A percentile compares a stretch with the other conserved stretches of the same genome.
Evolutionary conservation across 331 rosid species (phyloP).

Genomic region (Rosa hybrid): DNA sequence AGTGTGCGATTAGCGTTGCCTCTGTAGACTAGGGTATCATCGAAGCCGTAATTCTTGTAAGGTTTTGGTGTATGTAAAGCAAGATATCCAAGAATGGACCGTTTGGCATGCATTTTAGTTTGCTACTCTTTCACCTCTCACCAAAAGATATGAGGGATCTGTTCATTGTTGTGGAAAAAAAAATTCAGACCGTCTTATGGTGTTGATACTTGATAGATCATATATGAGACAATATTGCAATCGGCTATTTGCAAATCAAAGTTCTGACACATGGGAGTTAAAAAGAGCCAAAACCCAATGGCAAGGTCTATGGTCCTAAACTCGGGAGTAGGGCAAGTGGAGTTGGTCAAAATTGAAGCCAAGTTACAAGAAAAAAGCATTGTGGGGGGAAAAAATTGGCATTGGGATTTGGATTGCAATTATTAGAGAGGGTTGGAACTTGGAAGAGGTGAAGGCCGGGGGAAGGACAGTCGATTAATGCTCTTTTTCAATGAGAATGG

Average conservation of each 20-base stretch:
- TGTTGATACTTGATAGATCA: not conserved
- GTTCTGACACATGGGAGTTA: not conserved
- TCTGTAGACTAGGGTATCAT: not conserved
- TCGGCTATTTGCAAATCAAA: not conserved
- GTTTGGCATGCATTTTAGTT: not conserved
- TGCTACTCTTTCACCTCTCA: not conserved
- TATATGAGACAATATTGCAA: not conserved
- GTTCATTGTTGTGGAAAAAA: not conserved
- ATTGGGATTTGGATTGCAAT: constrained; percentile 63
- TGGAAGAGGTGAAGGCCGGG: constrained; percentile 20
- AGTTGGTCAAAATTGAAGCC: constrained; percentile 34
- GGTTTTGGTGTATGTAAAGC: constrained; percentile 7
- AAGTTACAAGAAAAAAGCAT: constrained; percentile 20
- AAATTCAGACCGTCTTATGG: not conserved
- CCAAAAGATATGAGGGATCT: not conserved
- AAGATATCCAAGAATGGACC: not conserved
- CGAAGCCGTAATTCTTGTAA: not conserved
- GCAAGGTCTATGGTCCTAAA: not conserved
- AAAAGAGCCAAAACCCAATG: not conserved
- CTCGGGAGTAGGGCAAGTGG: not conserved
- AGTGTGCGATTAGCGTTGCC: no score
- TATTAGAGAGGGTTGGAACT: constrained; percentile 33
- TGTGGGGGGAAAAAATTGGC: constrained; percentile 46
- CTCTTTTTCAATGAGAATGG: constrained; percentile 16
- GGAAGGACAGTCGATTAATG: constrained; percentile 34